These are phyloP conservation scores for Trichaptum fuscoviolaceum DNA, from an alignment of 768 basidiomycete species.

Conservation along the genomic window DNA sequence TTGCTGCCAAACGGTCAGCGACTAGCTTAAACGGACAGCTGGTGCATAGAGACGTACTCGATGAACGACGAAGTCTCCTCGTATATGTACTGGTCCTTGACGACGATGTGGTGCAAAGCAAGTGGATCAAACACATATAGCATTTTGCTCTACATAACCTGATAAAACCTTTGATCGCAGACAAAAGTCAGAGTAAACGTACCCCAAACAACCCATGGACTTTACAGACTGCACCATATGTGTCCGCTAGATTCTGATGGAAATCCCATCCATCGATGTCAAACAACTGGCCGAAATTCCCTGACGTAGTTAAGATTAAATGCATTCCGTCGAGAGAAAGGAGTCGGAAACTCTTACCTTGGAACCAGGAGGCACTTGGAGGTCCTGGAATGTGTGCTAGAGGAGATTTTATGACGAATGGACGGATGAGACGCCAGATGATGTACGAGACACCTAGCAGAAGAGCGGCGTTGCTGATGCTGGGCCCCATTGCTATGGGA, in stretches of 20 bases:
- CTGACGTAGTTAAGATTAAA: conserved; percentile 9
- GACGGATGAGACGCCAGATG: conserved; percentile 18
- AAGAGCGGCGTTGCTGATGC: background rate
- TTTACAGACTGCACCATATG: conserved; percentile 16
- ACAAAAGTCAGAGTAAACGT: background rate
- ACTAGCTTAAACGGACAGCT: background rate
- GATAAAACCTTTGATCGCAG: background rate
- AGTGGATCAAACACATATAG: conserved; percentile 40
- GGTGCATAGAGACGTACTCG: conserved; percentile 10
- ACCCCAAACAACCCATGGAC: conserved; percentile 18
- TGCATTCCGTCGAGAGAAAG: background rate
- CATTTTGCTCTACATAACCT: conserved; percentile 22
- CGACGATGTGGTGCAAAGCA: conserved; percentile 39
- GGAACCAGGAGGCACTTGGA: conserved; percentile 25
- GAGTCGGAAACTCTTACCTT: conserved; percentile 21
- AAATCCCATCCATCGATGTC: conserved; percentile 13
- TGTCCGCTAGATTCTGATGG: conserved; percentile 13
- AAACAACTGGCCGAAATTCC: conserved; percentile 17
- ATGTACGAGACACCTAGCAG: conserved; percentile 10
- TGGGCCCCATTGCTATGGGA: background rate
- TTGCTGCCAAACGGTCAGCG: conserved; percentile 24
- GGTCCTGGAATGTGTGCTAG: conserved; percentile 39
- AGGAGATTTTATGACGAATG: conserved; percentile 18
- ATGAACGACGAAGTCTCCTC: conserved; percentile 15
- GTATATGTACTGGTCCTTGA: conserved; percentile 31